These are phyloP conservation scores for Whalleya microplaca DNA, from an alignment of 2,329 filamentous ascomycete genomes.

Conservation along the genomic window DNA sequence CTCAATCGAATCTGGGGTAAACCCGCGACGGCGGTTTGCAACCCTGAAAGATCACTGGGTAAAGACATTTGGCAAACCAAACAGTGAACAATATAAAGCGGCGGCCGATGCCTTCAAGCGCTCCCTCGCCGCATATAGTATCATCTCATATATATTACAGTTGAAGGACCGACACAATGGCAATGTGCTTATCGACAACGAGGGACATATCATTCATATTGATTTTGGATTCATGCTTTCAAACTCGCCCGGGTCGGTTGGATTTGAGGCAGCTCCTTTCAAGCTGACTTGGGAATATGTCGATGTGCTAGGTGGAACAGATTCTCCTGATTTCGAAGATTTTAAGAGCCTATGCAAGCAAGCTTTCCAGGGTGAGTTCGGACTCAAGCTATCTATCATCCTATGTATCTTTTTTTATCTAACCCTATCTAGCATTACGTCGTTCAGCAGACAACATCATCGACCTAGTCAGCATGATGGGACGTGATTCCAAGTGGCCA, in stretches of 20 bases:
- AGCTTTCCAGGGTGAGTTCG: conserved; percentile 71
- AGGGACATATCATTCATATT: conserved; percentile 86
- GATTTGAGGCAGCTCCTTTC: conserved; percentile 85
- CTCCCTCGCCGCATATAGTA: conserved; percentile 83
- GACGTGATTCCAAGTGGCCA: conserved; percentile 80
- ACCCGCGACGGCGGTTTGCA: conserved; percentile 75
- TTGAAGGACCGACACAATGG: conserved; percentile 87
- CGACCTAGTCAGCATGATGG: conserved; percentile 84
- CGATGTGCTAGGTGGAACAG: conserved; percentile 76
- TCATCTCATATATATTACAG: conserved; percentile 82
- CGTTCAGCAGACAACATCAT: conserved; percentile 81
- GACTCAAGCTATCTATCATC: conserved; percentile 2
- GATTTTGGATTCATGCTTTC: conserved; percentile 91
- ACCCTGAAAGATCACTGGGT: conserved; percentile 81
- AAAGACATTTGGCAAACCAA: conserved; percentile 74
- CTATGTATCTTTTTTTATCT: background rate
- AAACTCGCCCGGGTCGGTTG: conserved; percentile 82
- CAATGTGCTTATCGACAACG: conserved; percentile 83
- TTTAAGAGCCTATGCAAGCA: conserved; percentile 82
- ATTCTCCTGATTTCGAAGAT: conserved; percentile 70
- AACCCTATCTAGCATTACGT: conserved; percentile 61
- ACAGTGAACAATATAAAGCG: conserved; percentile 69
- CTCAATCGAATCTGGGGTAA: conserved; percentile 71
- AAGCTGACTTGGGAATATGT: conserved; percentile 87
- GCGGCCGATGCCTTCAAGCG: conserved; percentile 80